Conservation (phyloP, 2,329 filamentous ascomycete genomes). For the Fusarium sp. region DNA sequence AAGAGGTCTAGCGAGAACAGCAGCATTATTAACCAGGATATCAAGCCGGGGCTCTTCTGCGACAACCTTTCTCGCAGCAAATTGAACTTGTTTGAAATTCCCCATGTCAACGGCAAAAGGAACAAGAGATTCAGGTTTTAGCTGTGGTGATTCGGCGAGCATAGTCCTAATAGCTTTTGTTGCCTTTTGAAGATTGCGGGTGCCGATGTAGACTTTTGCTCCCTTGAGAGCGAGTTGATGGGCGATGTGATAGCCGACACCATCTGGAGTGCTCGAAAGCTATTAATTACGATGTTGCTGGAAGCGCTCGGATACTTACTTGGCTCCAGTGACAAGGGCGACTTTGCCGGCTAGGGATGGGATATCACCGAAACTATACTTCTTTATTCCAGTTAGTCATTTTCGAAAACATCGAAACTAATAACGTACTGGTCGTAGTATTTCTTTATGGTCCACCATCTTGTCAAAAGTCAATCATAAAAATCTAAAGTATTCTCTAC, state of each 20-base stretch:
- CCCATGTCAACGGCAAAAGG: neutral
- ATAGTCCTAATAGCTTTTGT: neutral
- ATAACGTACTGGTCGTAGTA: neutral
- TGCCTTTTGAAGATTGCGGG: neutral
- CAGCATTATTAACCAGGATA: neutral
- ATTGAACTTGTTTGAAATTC: neutral
- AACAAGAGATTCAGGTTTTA: neutral
- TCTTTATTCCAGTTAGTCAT: neutral
- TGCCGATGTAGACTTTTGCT: neutral
- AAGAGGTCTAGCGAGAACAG: neutral
- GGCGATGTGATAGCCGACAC: neutral
- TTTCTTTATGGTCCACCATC: neutral
- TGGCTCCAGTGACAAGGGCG: neutral
- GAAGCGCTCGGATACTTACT: fast-evolving
- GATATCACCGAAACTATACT: neutral
- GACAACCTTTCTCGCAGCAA: neutral
- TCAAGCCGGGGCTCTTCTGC: neutral
- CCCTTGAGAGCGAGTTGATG: neutral
- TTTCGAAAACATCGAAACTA: too few species aligned
- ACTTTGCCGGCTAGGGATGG: neutral
- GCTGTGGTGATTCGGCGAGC: neutral
- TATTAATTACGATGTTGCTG: fast-evolving
- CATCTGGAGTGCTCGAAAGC: neutral
- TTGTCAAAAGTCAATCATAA: neutral
- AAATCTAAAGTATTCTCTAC: too few species aligned